Base-by-base conservation (phyloP, 2,329 filamentous ascomycete genomes). In the Pleomassaria siparia region DNA sequence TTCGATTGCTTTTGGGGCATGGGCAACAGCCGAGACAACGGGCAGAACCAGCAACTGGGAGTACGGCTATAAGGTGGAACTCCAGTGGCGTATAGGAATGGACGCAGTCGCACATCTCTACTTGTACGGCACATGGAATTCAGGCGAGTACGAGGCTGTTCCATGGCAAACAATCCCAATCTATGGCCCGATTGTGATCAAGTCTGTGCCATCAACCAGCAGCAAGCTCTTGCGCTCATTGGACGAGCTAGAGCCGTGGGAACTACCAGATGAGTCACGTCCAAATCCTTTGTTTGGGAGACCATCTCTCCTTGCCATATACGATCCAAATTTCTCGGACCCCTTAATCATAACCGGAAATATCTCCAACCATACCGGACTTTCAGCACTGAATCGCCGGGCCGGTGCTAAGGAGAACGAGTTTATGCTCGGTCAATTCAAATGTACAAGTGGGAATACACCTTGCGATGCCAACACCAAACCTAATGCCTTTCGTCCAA, bases 11-110 rank as follows among this genome's bases (percentile, higher is more conserved):
- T 45, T 45, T 26, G 43, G 29, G 21, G 43, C 15, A 18, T 45
- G 7, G 6, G 43, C 43, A 40, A 45, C 28, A n/a, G 16, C 18
- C 32, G 18, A 37, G 22, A 18, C 15, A 6, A 9, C 32, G 4
- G 18, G 24, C 4, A 39, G 8, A n/a, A 45, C 43, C 7, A 45
- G 18, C 11, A 26, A 25, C 16, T 25, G 36, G 18, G 25, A 45
- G 24, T 45, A 45, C 18, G 25, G 18, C 22, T 45, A 39, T 33
- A 45, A 45, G 10, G 18, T 45, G 4, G 30, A 35, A 32, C 16
- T 33, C 18, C 9, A 30, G 36, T 46, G 29, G 43, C 26, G 21
- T 8, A 22, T 16, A 21, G 21, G 15, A 9, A 6, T 45, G 8
- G 40, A 32, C 21, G 40, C 16, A 30, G 40, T 33, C 25, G 15